phyloP scores from a whole-genome alignment of 768 basidiomycete species.

The Boletus sp. region DNA sequence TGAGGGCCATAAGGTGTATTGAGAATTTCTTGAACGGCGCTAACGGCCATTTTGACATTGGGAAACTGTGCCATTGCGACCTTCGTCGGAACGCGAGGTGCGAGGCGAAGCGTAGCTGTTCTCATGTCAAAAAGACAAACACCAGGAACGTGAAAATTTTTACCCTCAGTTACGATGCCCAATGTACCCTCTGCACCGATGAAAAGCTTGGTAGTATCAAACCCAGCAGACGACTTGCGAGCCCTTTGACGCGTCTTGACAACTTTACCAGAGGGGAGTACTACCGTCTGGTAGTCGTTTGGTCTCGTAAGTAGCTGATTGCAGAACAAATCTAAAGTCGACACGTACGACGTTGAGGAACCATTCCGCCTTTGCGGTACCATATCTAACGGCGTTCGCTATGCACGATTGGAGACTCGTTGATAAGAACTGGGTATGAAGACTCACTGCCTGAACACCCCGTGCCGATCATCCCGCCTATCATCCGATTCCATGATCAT shows the following conservation, averaged over 20 bases:
- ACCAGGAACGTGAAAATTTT: background rate
- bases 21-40: slow-evolving; percentile 79
- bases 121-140: background rate
- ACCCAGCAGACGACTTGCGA: slow-evolving; percentile 85
- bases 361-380: slow-evolving; percentile 87
- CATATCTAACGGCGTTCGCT: slow-evolving; percentile 85
- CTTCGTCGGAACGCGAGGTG: slow-evolving; percentile 77
- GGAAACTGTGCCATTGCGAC: slow-evolving; percentile 90
- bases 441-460: slow-evolving; percentile 80
- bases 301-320: background rate
- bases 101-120: slow-evolving; percentile 76
- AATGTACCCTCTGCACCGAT: slow-evolving; percentile 89
- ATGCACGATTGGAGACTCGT: background rate
- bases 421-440: background rate
- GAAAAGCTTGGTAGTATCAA: slow-evolving; percentile 84
- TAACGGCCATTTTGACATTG: slow-evolving; percentile 71
- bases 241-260: slow-evolving; percentile 81
- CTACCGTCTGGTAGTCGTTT: slow-evolving; percentile 58
- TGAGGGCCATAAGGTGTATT: slow-evolving; percentile 65
- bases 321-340: background rate
- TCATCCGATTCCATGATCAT: slow-evolving; percentile 50
- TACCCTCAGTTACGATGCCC: slow-evolving; percentile 87
- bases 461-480: slow-evolving; percentile 87
- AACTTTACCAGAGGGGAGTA: slow-evolving; percentile 80
- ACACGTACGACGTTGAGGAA: slow-evolving; percentile 70